phyloP scores from a whole-genome alignment of 2,329 filamentous ascomycete genomes.

The Thielaviopsis musarum region DNA sequence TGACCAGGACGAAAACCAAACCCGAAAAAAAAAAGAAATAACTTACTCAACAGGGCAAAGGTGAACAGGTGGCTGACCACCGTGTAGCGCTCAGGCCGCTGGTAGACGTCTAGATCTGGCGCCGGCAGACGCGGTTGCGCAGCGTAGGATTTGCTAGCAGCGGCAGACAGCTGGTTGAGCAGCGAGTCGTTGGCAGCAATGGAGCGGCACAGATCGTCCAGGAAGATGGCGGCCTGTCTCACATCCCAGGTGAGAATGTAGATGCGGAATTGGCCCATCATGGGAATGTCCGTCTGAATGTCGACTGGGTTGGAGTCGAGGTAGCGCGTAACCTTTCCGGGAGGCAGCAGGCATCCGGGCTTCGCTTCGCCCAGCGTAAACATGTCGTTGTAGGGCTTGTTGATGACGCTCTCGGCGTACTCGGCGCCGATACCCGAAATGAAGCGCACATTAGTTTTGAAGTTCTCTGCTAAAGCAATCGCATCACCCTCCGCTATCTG shows the following conservation, averaged over 20 bases:
- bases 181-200: slow-evolving; percentile 36
- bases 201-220: slow-evolving; percentile 39
- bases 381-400: slow-evolving; percentile 25
- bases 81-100: slow-evolving; percentile 51
- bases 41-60: slow-evolving; percentile 48
- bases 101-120: slow-evolving; percentile 43
- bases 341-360: slow-evolving; percentile 41
- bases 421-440: slow-evolving; percentile 56
- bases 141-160: slow-evolving; percentile 44
- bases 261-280: slow-evolving; percentile 60
- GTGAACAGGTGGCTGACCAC: slow-evolving; percentile 53
- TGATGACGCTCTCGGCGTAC: slow-evolving; percentile 35
- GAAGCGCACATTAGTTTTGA: slow-evolving; percentile 53
- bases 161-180: slow-evolving; percentile 40
- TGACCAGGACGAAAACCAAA: neutral
- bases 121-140: slow-evolving; percentile 38
- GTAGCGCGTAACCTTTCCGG: slow-evolving; percentile 55
- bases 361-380: slow-evolving; percentile 31
- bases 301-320: slow-evolving; percentile 66
- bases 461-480: slow-evolving; percentile 48
- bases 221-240: slow-evolving; percentile 35
- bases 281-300: slow-evolving; percentile 60
- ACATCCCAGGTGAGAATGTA: slow-evolving; percentile 55
- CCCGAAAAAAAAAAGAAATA: neutral
- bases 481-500: slow-evolving; percentile 45